A percentile compares a stretch with the other conserved stretches of the same genome.
Conservation (phyloP, 768 basidiomycete genomes). For the Tremella fuciformis region DNA sequence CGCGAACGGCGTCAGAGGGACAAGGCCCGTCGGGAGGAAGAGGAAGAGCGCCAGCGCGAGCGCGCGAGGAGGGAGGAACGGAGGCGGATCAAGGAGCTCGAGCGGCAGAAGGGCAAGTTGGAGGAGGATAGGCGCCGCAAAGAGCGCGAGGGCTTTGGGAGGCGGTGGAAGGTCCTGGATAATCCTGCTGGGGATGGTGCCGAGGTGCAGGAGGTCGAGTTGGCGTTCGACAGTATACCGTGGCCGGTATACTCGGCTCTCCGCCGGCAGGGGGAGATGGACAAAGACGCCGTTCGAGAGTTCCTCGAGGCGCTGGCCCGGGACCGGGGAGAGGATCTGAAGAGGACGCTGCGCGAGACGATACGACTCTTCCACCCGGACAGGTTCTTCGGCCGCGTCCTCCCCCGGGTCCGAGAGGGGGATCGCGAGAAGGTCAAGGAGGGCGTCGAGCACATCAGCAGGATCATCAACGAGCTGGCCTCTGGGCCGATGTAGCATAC, state of each 20-base stretch:
- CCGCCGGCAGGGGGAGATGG: conserved; percentile 15
- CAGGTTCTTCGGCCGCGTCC: conserved; percentile 45
- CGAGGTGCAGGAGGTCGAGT: conserved; percentile 19
- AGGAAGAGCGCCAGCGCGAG: conserved; percentile 19
- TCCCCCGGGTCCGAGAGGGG: conserved; percentile 34
- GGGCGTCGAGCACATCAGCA: conserved; percentile 43
- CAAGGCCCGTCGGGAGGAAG: conserved; percentile 57
- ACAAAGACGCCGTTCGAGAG: conserved; percentile 24
- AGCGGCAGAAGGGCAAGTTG: conserved; percentile 26
- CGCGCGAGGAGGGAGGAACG: conserved; percentile 50
- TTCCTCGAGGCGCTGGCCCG: conserved; percentile 34
- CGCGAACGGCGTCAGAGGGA: conserved; percentile 31
- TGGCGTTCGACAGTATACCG: conserved; percentile 42
- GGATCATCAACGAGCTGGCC: conserved; percentile 47
- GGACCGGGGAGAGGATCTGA: conserved; percentile 54
- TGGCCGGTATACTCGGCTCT: conserved; percentile 44
- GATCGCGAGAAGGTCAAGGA: conserved; percentile 48
- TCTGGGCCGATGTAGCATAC: neutral
- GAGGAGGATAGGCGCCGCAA: conserved; percentile 19
- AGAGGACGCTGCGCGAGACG: conserved; percentile 61
- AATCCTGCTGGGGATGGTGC: conserved; percentile 12
- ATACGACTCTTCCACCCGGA: conserved; percentile 56
- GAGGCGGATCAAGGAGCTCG: conserved; percentile 10
- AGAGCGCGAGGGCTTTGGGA: conserved; percentile 33
- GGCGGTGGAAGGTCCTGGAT: conserved; percentile 32